Conservation (phyloP, 2,329 filamentous ascomycete species). For the Aphanoascus verrucosus region DNA sequence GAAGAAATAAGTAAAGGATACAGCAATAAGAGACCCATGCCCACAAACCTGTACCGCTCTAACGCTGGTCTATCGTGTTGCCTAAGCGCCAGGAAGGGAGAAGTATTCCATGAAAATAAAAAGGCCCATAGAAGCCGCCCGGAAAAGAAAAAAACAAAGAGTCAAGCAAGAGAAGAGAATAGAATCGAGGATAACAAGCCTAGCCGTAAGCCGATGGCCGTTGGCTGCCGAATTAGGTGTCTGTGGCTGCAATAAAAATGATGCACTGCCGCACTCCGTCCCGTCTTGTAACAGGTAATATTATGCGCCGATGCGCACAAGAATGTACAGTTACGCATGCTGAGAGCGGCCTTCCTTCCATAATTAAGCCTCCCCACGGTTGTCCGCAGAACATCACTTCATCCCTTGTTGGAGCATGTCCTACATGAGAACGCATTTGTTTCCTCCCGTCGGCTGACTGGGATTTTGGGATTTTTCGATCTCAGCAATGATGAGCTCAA, state of each 20-base stretch:
- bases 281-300: neutral
- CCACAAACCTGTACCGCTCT: slow-evolving; percentile 13
- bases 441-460: slow-evolving; percentile 64
- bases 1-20: neutral
- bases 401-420: neutral
- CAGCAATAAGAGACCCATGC: slow-evolving; percentile 6
- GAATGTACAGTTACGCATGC: slow-evolving; percentile 6
- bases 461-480: slow-evolving; percentile 93
- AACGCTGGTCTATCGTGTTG: slow-evolving; percentile 15
- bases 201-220: neutral
- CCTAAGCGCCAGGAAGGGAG: slow-evolving; percentile 9
- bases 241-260: neutral
- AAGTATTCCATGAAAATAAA: slow-evolving; percentile 6
- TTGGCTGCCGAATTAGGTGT: neutral
- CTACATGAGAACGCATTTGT: slow-evolving; percentile 80
- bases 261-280: slow-evolving; percentile 3
- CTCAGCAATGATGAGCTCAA: slow-evolving; percentile 87
- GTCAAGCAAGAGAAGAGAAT: slow-evolving; percentile 7
- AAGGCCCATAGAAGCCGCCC: slow-evolving; percentile 5
- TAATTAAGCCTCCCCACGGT: neutral
- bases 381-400: neutral
- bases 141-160: no score
- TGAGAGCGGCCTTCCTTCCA: neutral
- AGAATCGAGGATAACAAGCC: slow-evolving; percentile 2
- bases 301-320: slow-evolving; percentile 1